Conservation (phyloP, 2,329 filamentous ascomycete species). For the Curvularia hawaiiensis region DNA sequence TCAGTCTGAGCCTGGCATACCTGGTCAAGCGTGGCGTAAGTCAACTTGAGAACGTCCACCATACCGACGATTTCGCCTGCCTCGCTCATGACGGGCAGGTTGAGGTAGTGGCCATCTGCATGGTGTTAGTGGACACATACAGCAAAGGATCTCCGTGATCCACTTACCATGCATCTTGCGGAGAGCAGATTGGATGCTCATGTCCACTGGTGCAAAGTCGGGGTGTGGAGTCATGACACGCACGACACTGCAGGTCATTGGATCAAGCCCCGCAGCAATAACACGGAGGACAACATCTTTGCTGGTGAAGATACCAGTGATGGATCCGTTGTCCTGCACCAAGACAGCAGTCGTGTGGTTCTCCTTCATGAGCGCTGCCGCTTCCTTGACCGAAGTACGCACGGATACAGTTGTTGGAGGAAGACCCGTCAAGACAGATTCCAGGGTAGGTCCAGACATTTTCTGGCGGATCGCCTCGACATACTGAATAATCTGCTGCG, state of each 20-base stretch:
- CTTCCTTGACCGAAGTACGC: slow-evolving; percentile 93
- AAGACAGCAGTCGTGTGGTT: slow-evolving; percentile 96
- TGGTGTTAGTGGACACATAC: slow-evolving; percentile 10
- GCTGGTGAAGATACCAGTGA: slow-evolving; percentile 99
- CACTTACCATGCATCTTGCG: slow-evolving; percentile 96
- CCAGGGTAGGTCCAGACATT: slow-evolving; percentile 97
- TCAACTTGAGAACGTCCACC: slow-evolving; percentile 98
- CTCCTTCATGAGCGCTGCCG: slow-evolving; percentile 95
- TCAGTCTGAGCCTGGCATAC: slow-evolving; percentile 53
- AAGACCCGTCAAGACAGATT: slow-evolving; percentile 89
- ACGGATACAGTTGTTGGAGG: slow-evolving; percentile 96
- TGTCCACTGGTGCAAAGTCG: slow-evolving; percentile 97
- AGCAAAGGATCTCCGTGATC: background rate
- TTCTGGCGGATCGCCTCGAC: slow-evolving; percentile 93
- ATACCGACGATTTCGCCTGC: slow-evolving; percentile 97
- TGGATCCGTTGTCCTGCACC: slow-evolving; percentile 94
- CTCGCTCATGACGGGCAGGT: slow-evolving; percentile 98
- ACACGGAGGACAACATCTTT: slow-evolving; percentile 98
- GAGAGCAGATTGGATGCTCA: slow-evolving; percentile 97
- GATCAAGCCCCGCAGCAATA: slow-evolving; percentile 94
- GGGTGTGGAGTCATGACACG: slow-evolving; percentile 99
- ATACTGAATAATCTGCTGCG: slow-evolving; percentile 98
- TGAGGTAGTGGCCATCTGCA: slow-evolving; percentile 96
- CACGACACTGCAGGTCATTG: slow-evolving; percentile 93
- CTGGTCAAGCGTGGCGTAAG: slow-evolving; percentile 96